phyloP scores from a whole-genome alignment of 148 eudicot genomes.

The Dysphania ambrosioides region DNA sequence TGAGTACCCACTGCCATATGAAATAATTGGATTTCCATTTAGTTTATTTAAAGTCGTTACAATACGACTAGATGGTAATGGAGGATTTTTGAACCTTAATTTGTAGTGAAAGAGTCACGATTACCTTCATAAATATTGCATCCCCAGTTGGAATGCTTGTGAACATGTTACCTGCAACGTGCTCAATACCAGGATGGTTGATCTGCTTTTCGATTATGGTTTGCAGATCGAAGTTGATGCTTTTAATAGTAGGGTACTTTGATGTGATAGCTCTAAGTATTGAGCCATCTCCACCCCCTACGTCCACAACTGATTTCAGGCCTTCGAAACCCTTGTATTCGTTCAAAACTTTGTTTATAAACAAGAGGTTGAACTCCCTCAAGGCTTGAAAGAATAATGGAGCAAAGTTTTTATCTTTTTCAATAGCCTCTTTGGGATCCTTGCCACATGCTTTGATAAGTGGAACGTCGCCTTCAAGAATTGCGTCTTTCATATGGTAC shows the following conservation, averaged over 20 bases:
- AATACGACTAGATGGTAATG: neutral
- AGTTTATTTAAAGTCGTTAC: neutral
- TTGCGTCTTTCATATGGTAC: constrained; percentile 33
- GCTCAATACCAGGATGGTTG: constrained; percentile 29
- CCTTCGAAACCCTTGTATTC: constrained; percentile 43
- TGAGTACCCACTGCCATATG: constrained; percentile 35
- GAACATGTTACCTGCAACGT: constrained; percentile 48
- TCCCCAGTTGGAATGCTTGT: constrained; percentile 39
- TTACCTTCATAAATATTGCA: constrained; percentile 42
- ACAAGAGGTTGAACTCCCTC: constrained; percentile 12
- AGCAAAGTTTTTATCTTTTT: constrained; percentile 20
- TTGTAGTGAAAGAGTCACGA: too few species aligned
- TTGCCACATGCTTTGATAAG: constrained; percentile 34
- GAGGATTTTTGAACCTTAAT: neutral
- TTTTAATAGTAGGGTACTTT: constrained; percentile 37
- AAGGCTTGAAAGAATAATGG: constrained; percentile 25
- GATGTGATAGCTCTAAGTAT: constrained; percentile 33
- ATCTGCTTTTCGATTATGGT: constrained; percentile 30
- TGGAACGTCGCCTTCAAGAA: constrained; percentile 35
- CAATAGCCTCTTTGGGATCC: constrained; percentile 24
- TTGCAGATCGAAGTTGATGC: constrained; percentile 37
- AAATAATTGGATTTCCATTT: neutral
- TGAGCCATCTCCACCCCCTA: constrained; percentile 41
- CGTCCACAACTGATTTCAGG: constrained; percentile 35
- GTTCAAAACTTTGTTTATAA: constrained; percentile 29